These are phyloP conservation scores for Aspergillus latus DNA, from an alignment of 2,329 filamentous ascomycete species.

Conservation along the genomic window DNA sequence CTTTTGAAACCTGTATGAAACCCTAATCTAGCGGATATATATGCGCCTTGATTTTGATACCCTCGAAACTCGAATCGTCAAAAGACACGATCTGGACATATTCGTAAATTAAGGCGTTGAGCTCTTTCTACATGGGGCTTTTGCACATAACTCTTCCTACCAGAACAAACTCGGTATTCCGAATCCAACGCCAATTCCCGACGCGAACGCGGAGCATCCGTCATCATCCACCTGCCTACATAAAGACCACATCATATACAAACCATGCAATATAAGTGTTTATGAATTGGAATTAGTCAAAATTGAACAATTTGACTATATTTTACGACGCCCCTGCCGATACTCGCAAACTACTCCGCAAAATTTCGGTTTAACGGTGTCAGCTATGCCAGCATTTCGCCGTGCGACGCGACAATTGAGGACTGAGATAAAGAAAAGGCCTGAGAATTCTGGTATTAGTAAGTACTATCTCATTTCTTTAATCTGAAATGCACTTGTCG, in stretches of 20 bases:
- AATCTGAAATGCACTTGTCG: background rate
- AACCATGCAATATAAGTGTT: background rate
- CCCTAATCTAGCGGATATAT: background rate
- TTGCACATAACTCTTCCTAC: background rate
- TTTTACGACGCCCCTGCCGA: background rate
- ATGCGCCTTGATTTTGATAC: background rate
- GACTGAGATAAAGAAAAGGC: background rate
- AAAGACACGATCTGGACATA: no score
- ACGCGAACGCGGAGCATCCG: constrained; percentile 6
- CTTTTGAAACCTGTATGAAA: background rate
- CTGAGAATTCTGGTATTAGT: background rate
- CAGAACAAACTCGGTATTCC: background rate
- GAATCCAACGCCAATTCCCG: background rate
- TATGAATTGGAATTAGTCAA: no score
- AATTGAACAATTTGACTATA: background rate
- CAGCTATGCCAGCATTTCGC: constrained; percentile 7
- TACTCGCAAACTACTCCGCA: background rate
- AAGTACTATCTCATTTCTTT: background rate
- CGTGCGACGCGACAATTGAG: background rate
- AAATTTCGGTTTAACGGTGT: background rate
- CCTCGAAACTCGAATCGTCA: background rate
- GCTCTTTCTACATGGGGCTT: background rate
- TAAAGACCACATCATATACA: background rate
- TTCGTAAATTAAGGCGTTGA: background rate
- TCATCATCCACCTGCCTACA: background rate